Evolutionary conservation across 1,284 basidiomycete genomes (phyloP).

Genomic region (Cutaneotrichosporon arboriforme): DNA sequence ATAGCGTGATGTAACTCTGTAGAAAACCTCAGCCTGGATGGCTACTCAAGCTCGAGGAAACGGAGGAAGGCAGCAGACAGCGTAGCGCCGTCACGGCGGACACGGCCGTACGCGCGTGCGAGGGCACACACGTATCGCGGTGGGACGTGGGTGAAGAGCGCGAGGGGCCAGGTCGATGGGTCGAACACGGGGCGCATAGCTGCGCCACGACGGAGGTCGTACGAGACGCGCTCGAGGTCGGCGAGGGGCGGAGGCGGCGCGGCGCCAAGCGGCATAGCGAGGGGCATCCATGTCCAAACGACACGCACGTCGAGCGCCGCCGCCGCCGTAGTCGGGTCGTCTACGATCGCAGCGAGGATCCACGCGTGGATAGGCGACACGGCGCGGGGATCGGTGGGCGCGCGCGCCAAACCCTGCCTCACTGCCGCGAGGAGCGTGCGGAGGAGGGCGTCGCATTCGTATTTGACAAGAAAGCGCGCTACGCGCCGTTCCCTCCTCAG

Average conservation of each 20-base stretch:
- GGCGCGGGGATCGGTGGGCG: not conserved
- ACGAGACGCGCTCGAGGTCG: too few species aligned
- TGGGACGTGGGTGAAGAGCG: constrained; percentile 13
- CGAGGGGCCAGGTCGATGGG: constrained; percentile 14
- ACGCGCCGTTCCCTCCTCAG: constrained; percentile 1
- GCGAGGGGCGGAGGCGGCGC: too few species aligned
- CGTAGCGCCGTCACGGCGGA: too few species aligned
- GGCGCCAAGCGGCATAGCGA: too few species aligned
- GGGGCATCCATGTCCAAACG: too few species aligned
- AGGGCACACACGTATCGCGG: constrained; percentile 16
- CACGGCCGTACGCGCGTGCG: constrained; percentile 11
- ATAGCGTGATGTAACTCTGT: too few species aligned
- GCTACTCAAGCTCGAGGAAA: not conserved
- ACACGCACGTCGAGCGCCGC: constrained; percentile 9
- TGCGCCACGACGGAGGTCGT: not conserved
- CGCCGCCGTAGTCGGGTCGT: constrained; percentile 9
- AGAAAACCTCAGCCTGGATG: not conserved
- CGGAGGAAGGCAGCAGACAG: too few species aligned
- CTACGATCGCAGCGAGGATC: constrained; percentile 8
- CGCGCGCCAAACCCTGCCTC: constrained; percentile 7
- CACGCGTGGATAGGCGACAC: constrained; percentile 4
- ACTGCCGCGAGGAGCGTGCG: constrained; percentile 1
- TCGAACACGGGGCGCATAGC: constrained; percentile 10
- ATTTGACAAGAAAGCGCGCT: constrained; percentile 7
- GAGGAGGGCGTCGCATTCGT: constrained; percentile 3